A percentile compares a stretch with the other conserved stretches of the same genome.
phyloP scores from a whole-genome alignment of 371 early-diverging fungal species.

The Mortierella sp. region DNA sequence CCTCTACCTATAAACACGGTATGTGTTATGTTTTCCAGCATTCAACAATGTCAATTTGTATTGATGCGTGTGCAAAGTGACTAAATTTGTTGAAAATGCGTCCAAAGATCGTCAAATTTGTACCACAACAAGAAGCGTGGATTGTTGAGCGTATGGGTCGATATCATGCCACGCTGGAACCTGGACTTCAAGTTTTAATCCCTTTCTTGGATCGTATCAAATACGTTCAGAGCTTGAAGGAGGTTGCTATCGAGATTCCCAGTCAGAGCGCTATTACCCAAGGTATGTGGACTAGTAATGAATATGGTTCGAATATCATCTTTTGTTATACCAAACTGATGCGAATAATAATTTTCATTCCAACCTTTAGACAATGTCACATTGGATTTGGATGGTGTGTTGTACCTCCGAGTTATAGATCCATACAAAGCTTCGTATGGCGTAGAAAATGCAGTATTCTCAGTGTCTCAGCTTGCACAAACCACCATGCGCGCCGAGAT shows the following conservation, averaged over 20 bases:
- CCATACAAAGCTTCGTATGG: conserved; percentile 98
- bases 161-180: conserved; percentile 83
- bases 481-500: conserved; percentile 99
- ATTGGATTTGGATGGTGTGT: conserved; percentile 95
- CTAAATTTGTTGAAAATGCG: neutral
- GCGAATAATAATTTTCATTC: neutral
- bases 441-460: conserved; percentile 95
- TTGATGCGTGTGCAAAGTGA: too few species aligned
- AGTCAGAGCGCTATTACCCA: conserved; percentile 95
- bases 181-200: conserved; percentile 90
- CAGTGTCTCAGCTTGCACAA: conserved; percentile 96
- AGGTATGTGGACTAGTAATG: conserved; percentile 59
- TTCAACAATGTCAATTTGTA: neutral
- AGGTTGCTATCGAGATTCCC: conserved; percentile 95
- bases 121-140: conserved; percentile 98
- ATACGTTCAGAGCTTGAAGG: conserved; percentile 96
- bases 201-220: conserved; percentile 92
- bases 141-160: conserved; percentile 80
- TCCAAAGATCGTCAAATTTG: conserved; percentile 88
- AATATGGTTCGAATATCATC: too few species aligned
- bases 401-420: conserved; percentile 94
- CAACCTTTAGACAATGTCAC: conserved; percentile 89
- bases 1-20: conserved; percentile 42
- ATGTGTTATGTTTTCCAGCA: neutral
- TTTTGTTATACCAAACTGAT: too few species aligned